Percentiles rank a stretch among this genome's conserved stretches.
Conservation (phyloP, 805 yeast species). For the Candida caryicola region DNA sequence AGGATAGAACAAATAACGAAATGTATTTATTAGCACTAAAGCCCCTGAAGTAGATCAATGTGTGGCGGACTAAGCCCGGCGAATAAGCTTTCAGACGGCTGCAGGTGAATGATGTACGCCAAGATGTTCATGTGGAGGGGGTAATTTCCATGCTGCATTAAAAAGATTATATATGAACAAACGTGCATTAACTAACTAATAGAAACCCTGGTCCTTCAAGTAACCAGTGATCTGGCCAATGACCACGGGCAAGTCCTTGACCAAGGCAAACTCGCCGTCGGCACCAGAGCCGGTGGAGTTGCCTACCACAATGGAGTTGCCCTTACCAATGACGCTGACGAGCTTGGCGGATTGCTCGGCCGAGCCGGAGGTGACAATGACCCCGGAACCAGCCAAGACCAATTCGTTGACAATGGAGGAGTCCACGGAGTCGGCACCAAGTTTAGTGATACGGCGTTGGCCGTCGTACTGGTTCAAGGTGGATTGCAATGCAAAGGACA, state of each 20-base stretch:
- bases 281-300: conserved; percentile 17
- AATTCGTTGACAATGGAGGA: conserved; percentile 71
- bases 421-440: conserved; percentile 40
- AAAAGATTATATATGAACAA: too few relatives aligned
- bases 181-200: conserved; percentile 34
- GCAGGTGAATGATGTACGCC: too few relatives aligned
- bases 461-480: conserved; percentile 87
- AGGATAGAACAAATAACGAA: too few relatives aligned
- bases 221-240: conserved; percentile 70
- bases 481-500: conserved; percentile 82
- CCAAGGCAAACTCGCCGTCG: conserved; percentile 10
- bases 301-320: conserved; percentile 50
- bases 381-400: conserved; percentile 89
- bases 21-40: too few relatives aligned
- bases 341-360: conserved; percentile 51
- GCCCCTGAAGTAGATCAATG: too few relatives aligned
- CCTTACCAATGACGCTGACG: conserved; percentile 51
- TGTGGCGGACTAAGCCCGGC: too few relatives aligned
- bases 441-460: conserved; percentile 71
- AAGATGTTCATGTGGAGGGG: too few relatives aligned
- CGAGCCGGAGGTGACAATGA: conserved; percentile 53
- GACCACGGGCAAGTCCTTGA: conserved; percentile 35
- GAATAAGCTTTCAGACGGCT: too few relatives aligned
- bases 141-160: too few relatives aligned
- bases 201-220: conserved; percentile 82